Conservation (phyloP, 169 alveolate species). For the Besnoitia besnoiti region DNA sequence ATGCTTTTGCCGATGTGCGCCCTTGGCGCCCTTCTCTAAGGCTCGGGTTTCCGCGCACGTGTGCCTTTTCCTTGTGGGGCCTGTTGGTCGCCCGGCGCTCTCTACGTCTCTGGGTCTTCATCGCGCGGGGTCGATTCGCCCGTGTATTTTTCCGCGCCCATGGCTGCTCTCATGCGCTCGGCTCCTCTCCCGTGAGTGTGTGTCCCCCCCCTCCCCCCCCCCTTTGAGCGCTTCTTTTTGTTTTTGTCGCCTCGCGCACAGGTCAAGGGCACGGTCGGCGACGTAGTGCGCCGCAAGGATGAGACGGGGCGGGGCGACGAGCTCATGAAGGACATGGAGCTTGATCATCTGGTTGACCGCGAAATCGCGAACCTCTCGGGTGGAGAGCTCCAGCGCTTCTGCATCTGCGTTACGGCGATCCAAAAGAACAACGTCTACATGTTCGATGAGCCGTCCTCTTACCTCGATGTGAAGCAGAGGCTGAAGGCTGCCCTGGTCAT, state of each 20-base stretch:
- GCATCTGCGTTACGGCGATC: conserved; percentile 94
- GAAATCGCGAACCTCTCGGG: conserved; percentile 96
- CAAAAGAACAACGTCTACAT: conserved; percentile 95
- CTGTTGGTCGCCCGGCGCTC: neutral
- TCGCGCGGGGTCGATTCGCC: too few species aligned
- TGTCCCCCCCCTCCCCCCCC: neutral
- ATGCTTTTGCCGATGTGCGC: too few species aligned
- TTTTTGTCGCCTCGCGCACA: conserved; percentile 8
- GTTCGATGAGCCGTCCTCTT: conserved; percentile 99
- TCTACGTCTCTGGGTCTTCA: too few species aligned
- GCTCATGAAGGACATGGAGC: conserved; percentile 88
- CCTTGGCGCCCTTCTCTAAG: neutral
- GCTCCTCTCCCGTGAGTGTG: too few species aligned
- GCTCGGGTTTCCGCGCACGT: neutral
- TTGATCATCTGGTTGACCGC: conserved; percentile 93
- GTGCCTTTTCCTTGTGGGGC: neutral
- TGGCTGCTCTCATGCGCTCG: too few species aligned
- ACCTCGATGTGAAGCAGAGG: conserved; percentile 97
- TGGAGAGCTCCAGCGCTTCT: conserved; percentile 98
- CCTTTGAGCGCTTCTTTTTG: neutral
- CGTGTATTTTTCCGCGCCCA: too few species aligned
- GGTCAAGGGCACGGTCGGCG: conserved; percentile 84
- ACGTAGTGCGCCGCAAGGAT: conserved; percentile 91
- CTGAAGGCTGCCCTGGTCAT: conserved; percentile 95
- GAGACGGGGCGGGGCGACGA: conserved; percentile 86